Percentiles rank a stretch among this genome's conserved stretches.
Evolutionary conservation across 352 stramenopile genomes (phyloP).

Genomic region (Phytophthora syringae): DNA sequence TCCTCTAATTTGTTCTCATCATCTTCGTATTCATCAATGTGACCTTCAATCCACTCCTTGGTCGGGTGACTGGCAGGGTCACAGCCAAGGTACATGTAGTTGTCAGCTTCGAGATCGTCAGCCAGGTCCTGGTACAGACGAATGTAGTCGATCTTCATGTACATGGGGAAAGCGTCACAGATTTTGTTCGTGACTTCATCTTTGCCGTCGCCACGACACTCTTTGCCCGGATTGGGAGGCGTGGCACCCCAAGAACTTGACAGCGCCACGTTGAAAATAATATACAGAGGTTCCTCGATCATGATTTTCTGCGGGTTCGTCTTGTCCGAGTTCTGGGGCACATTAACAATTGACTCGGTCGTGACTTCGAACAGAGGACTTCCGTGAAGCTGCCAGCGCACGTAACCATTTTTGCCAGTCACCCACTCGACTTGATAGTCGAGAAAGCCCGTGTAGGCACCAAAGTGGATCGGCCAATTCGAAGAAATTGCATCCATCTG

Average conservation of each 20-base stretch:
- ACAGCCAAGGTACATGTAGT: constrained; percentile 60
- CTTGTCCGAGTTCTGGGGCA: constrained; percentile 49
- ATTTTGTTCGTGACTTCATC: constrained; percentile 51
- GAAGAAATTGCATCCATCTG: constrained; percentile 51
- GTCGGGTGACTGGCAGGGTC: constrained; percentile 58
- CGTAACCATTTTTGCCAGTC: constrained; percentile 45
- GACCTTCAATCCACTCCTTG: constrained; percentile 61
- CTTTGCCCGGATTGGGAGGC: constrained; percentile 27
- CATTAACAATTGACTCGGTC: constrained; percentile 43
- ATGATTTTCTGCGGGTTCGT: constrained; percentile 70
- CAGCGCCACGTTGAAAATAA: no score
- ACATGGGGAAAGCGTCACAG: constrained; percentile 51
- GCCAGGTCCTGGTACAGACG: constrained; percentile 76
- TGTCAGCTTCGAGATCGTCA: constrained; percentile 39
- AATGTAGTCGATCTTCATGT: no score
- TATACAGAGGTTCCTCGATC: constrained; percentile 91
- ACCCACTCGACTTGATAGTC: constrained; percentile 38
- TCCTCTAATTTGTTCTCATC: constrained; percentile 46
- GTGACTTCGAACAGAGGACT: constrained; percentile 86
- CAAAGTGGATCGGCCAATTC: constrained; percentile 72
- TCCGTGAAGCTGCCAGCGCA: constrained; percentile 70
- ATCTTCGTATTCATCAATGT: constrained; percentile 67
- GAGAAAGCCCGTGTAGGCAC: constrained; percentile 65
- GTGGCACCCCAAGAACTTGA: constrained; percentile 71
- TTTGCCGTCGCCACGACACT: constrained; percentile 34